Evolutionary conservation across 140 eudicot species (phyloP), one percentile per base, ranked within the genome.

Genomic region (Bidens hawaiensis): DNA sequence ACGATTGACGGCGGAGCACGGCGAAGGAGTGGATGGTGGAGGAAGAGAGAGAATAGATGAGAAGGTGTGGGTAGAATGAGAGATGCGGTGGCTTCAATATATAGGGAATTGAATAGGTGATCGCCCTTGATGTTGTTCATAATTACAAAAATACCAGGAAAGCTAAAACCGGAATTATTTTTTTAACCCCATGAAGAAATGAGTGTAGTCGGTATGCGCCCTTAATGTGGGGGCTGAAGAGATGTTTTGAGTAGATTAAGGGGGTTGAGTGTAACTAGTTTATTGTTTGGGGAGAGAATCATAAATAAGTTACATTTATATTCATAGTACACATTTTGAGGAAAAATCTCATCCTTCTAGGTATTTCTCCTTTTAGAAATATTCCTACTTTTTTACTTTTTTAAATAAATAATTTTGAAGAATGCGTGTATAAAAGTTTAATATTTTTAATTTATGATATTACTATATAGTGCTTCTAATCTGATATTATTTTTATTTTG

Each of bases 71-170:
- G 53, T n/a, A 75, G 57, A 68, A 54, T 52, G 62, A 15, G 24
- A 25, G 49, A 30, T 65, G 28, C 22, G 79, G 67, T 46, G 70
- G 57, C 59, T 69, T 62, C 62, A 53, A 24, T 75, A 65, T 79
- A 79, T 79, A 81, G 83, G 69, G 54, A 25, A 6, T 49, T 34
- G 19, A 9, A 3, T 23, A 27, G 3, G 0, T 1, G 16, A 34
- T 19, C 42, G 78, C 76, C 85, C 80, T 27, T 67, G 49, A 15
- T 14, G 28, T 69, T 21, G 21, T 0, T 8, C 0, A 19, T 1
- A 69, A 59, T 65, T 75, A 79, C 84, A 46, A 69, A 16, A 14
- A 67, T 8, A 70, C 68, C 78, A 9, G 2, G 38, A 38, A 27
- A 19, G 38, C 60, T 71, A 15, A 47, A 4, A 21, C 0, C 0